Evolutionary conservation across 495 filamentous ascomycete species (phyloP), one percentile per base, ranked within the genome.

Genomic region (Recurvomyces mirabilis): DNA sequence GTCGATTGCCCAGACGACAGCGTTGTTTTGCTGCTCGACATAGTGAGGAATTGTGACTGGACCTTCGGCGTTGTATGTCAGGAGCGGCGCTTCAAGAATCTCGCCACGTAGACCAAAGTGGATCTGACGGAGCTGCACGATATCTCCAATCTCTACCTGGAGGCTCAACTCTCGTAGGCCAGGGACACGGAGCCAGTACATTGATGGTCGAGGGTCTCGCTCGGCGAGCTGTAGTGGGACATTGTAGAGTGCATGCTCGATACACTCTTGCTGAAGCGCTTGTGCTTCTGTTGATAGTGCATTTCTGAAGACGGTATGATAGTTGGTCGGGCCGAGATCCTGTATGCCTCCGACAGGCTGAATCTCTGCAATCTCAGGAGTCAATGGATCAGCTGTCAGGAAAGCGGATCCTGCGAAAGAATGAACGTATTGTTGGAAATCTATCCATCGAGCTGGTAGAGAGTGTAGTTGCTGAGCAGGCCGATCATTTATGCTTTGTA

Each of bases 1-100:
- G 34, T 67, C 65, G 32, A 66, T 61, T 18, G 52, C 56, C 52
- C 55, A 61, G 39, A 65, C 53, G 42, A 47, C 51, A 22, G 60
- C 56, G 33, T 62, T 50, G 46, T 65, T 22, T 23, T 38, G 38
- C 7, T 13, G 30, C 10, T 30, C 29, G 24, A 33, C 5, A 20
- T 39, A 23, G 7, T 9, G 28, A n/a, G 23, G 17, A 9, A 17
- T 13, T 5, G 15, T 2, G n/a, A 62, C 38, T 63, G 58, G 32
- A 45, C 50, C 7, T 32, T 41, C 14, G 38, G 49, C 42, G 53
- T 40, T 30, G 37, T 44, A 11, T 11, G 47, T 41, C 19, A 41
- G 26, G 12, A 41, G 33, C 3, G 45, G 46, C 24, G 26, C 34
- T 9, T 25, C 5, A 4, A 47, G 19, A 11, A 47, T 26, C 13